Evolutionary conservation across 2,329 filamentous ascomycete species (phyloP).

Genomic region (Aspergillus novoparasiticus): DNA sequence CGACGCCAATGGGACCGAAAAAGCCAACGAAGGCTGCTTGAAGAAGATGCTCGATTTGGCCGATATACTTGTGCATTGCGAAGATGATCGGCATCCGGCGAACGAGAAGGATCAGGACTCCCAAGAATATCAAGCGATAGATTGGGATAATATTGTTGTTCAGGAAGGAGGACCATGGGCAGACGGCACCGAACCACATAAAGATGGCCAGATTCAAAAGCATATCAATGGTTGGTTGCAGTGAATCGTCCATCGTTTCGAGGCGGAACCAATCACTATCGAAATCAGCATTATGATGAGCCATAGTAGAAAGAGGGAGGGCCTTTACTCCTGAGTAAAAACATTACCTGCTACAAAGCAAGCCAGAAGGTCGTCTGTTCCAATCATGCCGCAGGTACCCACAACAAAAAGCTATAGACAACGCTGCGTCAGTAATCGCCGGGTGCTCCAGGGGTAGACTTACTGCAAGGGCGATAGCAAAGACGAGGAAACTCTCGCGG

Average conservation of each 20-base stretch:
- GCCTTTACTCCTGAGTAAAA: slow-evolving; percentile 76
- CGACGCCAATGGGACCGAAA: slow-evolving; percentile 90
- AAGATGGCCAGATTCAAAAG: slow-evolving; percentile 86
- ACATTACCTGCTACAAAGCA: slow-evolving; percentile 91
- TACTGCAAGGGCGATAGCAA: slow-evolving; percentile 77
- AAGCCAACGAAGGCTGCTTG: slow-evolving; percentile 88
- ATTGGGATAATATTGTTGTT: slow-evolving; percentile 71
- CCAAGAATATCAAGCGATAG: slow-evolving; percentile 72
- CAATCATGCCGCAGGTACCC: slow-evolving; percentile 83
- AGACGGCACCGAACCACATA: slow-evolving; percentile 86
- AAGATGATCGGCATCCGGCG: slow-evolving; percentile 78
- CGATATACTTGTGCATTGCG: slow-evolving; percentile 72
- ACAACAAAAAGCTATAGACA: slow-evolving; percentile 70
- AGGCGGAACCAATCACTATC: slow-evolving; percentile 81
- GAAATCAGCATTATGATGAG: slow-evolving; percentile 17
- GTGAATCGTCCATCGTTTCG: slow-evolving; percentile 83
- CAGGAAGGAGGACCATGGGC: slow-evolving; percentile 75
- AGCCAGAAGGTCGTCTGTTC: slow-evolving; percentile 85
- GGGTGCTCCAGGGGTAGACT: slow-evolving; percentile 30
- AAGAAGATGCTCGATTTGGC: slow-evolving; percentile 71
- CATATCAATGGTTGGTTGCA: slow-evolving; percentile 96
- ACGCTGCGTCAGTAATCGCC: slow-evolving; percentile 12
- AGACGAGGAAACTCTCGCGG: slow-evolving; percentile 83
- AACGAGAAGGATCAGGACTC: slow-evolving; percentile 74
- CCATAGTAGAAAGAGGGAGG: not conserved